Evolutionary conservation across 2,329 filamentous ascomycete genomes (phyloP).

Genomic region (Scedosporium dehoogii): DNA sequence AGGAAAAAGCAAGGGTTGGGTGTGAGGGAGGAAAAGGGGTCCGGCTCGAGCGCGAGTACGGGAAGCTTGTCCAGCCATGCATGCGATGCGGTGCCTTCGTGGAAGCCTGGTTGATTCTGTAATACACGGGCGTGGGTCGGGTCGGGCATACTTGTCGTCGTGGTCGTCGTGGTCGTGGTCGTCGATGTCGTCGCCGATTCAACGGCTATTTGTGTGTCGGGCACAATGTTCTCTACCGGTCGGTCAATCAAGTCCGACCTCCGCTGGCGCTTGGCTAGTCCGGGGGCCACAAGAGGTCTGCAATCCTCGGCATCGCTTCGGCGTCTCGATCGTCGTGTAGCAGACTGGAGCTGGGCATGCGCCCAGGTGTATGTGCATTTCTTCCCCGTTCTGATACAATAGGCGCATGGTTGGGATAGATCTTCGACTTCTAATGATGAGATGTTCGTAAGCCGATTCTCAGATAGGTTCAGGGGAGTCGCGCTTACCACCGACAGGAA

Average conservation of each 20-base stretch:
- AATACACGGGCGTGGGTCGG: background rate
- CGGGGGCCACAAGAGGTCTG: background rate
- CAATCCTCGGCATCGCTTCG: background rate
- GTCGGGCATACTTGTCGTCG: background rate
- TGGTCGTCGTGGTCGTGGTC: background rate
- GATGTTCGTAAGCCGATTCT: background rate
- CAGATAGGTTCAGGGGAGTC: background rate
- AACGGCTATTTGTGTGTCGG: background rate
- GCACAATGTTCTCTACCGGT: background rate
- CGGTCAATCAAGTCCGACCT: background rate
- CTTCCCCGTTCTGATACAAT: constrained; percentile 11
- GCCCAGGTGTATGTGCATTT: constrained; percentile 12
- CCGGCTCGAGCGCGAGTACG: background rate
- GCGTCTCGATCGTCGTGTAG: constrained; percentile 4
- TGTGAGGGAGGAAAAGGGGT: background rate
- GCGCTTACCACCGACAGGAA: background rate
- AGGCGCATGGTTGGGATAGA: constrained; percentile 9
- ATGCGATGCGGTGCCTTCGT: background rate
- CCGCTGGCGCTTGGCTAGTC: background rate
- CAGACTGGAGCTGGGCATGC: constrained; percentile 8
- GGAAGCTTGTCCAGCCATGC: background rate
- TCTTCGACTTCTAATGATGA: background rate
- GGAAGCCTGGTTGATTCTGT: background rate
- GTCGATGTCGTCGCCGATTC: background rate
- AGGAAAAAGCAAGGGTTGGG: background rate